Evolutionary conservation across 805 yeast genomes (phyloP).

Genomic region (Candida qinlingensis): DNA sequence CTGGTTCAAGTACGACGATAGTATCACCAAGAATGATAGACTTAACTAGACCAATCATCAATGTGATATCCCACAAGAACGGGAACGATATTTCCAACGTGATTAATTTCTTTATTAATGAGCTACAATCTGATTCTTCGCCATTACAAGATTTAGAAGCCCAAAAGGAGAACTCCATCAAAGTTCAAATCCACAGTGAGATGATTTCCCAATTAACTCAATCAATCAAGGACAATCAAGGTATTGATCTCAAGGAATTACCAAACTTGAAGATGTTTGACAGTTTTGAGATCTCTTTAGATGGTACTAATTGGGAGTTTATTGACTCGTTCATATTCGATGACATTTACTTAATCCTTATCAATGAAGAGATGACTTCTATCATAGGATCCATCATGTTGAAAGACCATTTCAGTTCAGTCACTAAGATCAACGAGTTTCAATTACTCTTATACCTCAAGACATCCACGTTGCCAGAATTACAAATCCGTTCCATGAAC

Average conservation of each 20-base stretch:
- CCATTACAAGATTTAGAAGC: not conserved
- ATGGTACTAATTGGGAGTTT: constrained; percentile 38
- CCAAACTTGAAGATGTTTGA: constrained; percentile 37
- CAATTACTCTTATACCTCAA: constrained; percentile 33
- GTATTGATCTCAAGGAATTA: constrained; percentile 14
- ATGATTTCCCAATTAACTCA: constrained; percentile 4
- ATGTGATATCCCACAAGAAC: constrained; percentile 8
- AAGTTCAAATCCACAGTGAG: constrained; percentile 12
- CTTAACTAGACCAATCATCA: constrained; percentile 7
- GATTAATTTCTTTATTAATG: constrained; percentile 20
- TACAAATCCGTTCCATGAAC: constrained; percentile 30
- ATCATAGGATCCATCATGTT: constrained; percentile 39
- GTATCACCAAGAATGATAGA: constrained; percentile 7
- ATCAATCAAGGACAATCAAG: constrained; percentile 7
- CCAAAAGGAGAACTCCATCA: constrained; percentile 5
- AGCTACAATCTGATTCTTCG: constrained; percentile 3
- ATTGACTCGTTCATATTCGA: constrained; percentile 32
- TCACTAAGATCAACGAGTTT: constrained; percentile 22
- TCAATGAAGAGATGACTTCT: constrained; percentile 16
- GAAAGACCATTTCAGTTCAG: constrained; percentile 31
- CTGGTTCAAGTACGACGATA: not conserved
- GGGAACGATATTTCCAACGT: constrained; percentile 10
- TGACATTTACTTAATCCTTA: constrained; percentile 24
- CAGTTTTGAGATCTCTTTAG: constrained; percentile 35
- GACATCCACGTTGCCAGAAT: constrained; percentile 39